phyloP scores from a whole-genome alignment of 148 eudicot species.

The Fagopyrum tataricum region DNA sequence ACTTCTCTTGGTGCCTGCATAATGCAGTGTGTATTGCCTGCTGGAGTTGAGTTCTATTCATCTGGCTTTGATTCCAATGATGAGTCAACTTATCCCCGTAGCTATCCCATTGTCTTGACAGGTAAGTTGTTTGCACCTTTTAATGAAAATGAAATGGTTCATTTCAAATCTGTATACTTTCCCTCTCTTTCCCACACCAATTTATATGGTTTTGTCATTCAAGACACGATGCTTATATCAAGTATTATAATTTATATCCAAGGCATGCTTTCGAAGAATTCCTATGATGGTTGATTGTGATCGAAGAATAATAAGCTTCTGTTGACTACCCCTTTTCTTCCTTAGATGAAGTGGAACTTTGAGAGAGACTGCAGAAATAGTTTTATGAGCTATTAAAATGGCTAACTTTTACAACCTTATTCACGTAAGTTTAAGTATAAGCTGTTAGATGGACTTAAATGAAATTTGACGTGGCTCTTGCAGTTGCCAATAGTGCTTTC shows the following conservation, averaged over 20 bases:
- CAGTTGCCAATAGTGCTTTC: too few relatives aligned
- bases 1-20: slow-evolving; percentile 16
- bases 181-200: background rate
- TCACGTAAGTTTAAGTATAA: background rate
- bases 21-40: slow-evolving; percentile 95
- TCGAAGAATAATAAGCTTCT: background rate
- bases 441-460: too few relatives aligned
- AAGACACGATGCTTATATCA: background rate
- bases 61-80: slow-evolving; percentile 53
- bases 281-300: background rate
- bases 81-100: slow-evolving; percentile 64
- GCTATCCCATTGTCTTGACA: slow-evolving; percentile 94
- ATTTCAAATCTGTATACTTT: background rate
- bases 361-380: slow-evolving; percentile 1
- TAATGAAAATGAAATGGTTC: slow-evolving; percentile 5
- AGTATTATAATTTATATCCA: background rate
- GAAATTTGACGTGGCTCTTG: too few relatives aligned
- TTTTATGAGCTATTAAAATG: background rate
- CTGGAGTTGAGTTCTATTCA: slow-evolving; percentile 78
- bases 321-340: background rate
- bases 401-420: background rate
- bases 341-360: background rate
- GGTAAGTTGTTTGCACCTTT: slow-evolving; percentile 35
- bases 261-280: background rate
- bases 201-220: background rate